Evolutionary conservation across 1,284 basidiomycete genomes (phyloP).

Genomic region (Malassezia caprae): DNA sequence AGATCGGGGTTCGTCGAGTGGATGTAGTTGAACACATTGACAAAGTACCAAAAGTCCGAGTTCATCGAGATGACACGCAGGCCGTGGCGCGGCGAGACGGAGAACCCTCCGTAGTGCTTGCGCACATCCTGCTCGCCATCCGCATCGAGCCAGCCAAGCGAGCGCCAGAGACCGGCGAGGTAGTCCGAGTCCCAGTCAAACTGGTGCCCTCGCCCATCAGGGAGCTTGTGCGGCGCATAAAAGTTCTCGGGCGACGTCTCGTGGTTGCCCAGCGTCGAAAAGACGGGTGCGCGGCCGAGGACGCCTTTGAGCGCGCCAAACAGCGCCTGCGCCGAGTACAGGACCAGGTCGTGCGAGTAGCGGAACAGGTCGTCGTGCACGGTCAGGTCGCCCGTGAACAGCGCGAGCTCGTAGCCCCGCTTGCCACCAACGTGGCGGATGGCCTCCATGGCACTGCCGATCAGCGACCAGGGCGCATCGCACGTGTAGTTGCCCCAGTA

Average conservation of each 20-base stretch:
- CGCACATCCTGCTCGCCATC: slow-evolving; percentile 56
- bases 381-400: slow-evolving; percentile 68
- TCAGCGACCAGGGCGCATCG: slow-evolving; percentile 62
- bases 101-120: slow-evolving; percentile 65
- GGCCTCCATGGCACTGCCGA: slow-evolving; percentile 57
- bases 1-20: slow-evolving; percentile 62
- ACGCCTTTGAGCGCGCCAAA: slow-evolving; percentile 27
- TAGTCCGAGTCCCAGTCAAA: slow-evolving; percentile 43
- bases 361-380: slow-evolving; percentile 49
- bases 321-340: slow-evolving; percentile 35
- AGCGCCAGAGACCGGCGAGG: slow-evolving; percentile 13
- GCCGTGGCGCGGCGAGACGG: slow-evolving; percentile 60
- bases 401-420: slow-evolving; percentile 58
- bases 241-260: slow-evolving; percentile 35
- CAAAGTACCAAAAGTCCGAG: slow-evolving; percentile 54
- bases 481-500: slow-evolving; percentile 51
- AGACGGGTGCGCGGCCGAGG: slow-evolving; percentile 35
- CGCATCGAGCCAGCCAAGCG: slow-evolving; percentile 61
- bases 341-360: slow-evolving; percentile 34
- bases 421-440: slow-evolving; percentile 58
- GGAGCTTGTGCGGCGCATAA: slow-evolving; percentile 26
- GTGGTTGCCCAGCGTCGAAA: slow-evolving; percentile 43
- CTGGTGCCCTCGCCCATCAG: slow-evolving; percentile 27
- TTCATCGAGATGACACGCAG: slow-evolving; percentile 66
- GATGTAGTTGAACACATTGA: slow-evolving; percentile 64